These are phyloP conservation scores for Mrakia blollopis DNA, from an alignment of 768 basidiomycete genomes.

Conservation along the genomic window DNA sequence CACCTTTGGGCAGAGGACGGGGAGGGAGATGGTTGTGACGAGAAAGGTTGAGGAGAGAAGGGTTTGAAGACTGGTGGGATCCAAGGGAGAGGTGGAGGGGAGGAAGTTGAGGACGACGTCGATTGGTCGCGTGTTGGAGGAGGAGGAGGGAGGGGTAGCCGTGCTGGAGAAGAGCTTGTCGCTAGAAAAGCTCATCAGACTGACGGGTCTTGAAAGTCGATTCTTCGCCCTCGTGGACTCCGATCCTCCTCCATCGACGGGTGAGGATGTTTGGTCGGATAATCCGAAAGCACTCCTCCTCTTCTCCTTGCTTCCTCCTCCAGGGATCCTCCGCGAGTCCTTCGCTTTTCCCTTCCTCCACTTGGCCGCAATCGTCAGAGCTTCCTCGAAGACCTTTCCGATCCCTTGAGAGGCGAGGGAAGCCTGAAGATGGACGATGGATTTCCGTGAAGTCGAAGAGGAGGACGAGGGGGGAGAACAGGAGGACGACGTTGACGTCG, in stretches of 20 bases:
- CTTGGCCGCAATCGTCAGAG: background rate
- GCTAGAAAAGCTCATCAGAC: background rate
- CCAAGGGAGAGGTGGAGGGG: background rate
- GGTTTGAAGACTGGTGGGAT: conserved; percentile 1
- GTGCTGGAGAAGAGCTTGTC: background rate
- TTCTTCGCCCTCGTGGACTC: background rate
- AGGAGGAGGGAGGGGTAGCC: background rate
- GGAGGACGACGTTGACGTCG: background rate
- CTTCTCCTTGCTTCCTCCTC: background rate
- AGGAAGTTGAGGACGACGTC: conserved; percentile 15
- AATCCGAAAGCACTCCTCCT: background rate
- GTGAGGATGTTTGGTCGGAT: background rate
- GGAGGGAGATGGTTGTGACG: conserved; percentile 6
- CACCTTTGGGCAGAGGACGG: background rate
- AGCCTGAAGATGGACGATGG: background rate
- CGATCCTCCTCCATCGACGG: background rate
- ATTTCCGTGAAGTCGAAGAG: background rate
- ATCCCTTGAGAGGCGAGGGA: background rate
- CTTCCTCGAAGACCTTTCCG: conserved; percentile 10
- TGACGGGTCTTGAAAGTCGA: background rate
- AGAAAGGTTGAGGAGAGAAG: conserved; percentile 5
- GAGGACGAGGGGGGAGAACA: background rate
- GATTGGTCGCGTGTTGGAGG: background rate
- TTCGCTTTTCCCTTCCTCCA: conserved; percentile 8
- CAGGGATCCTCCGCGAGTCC: background rate